Conservation (phyloP, 495 filamentous ascomycete genomes). For the Emericellopsis terricola region DNA sequence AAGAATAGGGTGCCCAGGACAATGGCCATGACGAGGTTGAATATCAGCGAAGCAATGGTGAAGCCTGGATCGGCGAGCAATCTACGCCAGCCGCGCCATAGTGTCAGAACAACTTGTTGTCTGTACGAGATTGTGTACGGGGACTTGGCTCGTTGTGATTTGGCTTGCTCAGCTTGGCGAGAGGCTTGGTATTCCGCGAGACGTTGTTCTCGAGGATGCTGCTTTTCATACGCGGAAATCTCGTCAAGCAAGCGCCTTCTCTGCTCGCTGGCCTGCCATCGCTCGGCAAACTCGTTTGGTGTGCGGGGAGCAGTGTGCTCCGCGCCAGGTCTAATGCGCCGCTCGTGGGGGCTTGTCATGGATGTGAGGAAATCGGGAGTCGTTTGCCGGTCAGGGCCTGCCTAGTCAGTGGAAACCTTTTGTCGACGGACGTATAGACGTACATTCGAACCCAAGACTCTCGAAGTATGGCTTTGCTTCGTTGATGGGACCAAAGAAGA, state of each 20-base stretch:
- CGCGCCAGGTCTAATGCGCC: slow-evolving; percentile 39
- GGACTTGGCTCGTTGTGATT: slow-evolving; percentile 15
- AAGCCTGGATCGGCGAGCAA: slow-evolving; percentile 38
- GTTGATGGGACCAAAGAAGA: slow-evolving; percentile 38
- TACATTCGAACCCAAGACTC: slow-evolving; percentile 29
- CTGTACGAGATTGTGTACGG: slow-evolving; percentile 31
- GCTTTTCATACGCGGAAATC: slow-evolving; percentile 26
- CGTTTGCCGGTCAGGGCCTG: slow-evolving; percentile 29
- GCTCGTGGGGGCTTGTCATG: slow-evolving; percentile 47
- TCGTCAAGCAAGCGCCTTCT: slow-evolving; percentile 30
- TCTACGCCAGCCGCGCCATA: slow-evolving; percentile 33
- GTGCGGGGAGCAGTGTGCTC: slow-evolving; percentile 49
- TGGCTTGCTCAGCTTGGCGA: slow-evolving; percentile 15
- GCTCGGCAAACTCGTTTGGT: slow-evolving; percentile 47
- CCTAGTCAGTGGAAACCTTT: too few species aligned
- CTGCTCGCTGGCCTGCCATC: slow-evolving; percentile 37
- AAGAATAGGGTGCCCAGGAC: slow-evolving; percentile 48
- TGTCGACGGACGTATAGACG: too few species aligned
- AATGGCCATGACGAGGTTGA: slow-evolving; percentile 40
- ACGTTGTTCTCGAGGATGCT: slow-evolving; percentile 19
- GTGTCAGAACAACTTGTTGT: slow-evolving; percentile 30
- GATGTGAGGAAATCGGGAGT: slow-evolving; percentile 49
- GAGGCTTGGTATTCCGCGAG: slow-evolving; percentile 34
- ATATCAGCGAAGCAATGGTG: slow-evolving; percentile 36
- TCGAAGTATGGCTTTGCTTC: slow-evolving; percentile 37